Conservation (phyloP, 345 rosid species). For the Hibiscus mutabilis region DNA sequence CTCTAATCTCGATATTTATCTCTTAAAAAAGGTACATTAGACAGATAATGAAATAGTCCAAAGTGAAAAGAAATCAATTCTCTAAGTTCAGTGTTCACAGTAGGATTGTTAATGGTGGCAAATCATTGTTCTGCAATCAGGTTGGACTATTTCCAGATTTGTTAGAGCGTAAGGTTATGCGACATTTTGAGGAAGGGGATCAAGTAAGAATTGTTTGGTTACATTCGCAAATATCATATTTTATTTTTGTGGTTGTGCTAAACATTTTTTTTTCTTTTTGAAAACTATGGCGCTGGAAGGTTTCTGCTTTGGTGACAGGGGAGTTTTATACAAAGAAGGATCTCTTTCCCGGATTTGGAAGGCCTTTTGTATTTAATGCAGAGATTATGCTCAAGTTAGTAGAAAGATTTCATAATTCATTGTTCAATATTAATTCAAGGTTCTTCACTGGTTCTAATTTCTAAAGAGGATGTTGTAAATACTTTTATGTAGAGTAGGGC, state of each 20-base stretch:
- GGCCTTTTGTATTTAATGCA: slow-evolving; percentile 82
- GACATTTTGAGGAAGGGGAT: slow-evolving; percentile 67
- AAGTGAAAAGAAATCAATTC: background rate
- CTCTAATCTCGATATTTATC: slow-evolving; percentile 43
- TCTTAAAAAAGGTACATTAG: slow-evolving; percentile 47
- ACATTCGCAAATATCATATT: background rate
- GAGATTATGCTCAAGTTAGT: slow-evolving; percentile 59
- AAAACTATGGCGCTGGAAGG: slow-evolving; percentile 33
- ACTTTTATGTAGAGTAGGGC: slow-evolving; percentile 50
- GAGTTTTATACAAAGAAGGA: slow-evolving; percentile 77
- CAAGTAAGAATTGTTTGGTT: slow-evolving; percentile 40
- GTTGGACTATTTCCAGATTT: slow-evolving; percentile 85
- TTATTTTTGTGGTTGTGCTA: background rate
- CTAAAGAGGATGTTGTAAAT: slow-evolving; percentile 10
- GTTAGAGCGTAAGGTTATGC: slow-evolving; percentile 64
- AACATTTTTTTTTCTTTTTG: background rate
- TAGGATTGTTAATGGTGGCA: slow-evolving; percentile 3
- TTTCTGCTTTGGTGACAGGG: slow-evolving; percentile 83
- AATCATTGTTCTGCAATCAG: slow-evolving; percentile 26
- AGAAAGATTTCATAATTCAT: slow-evolving; percentile 8
- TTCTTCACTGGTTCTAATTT: background rate
- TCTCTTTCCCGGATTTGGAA: slow-evolving; percentile 83
- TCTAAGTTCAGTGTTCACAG: background rate
- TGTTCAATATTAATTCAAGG: background rate
- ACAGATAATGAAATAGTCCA: background rate